A percentile compares a stretch with the other conserved stretches of the same genome.
phyloP scores from a whole-genome alignment of 768 basidiomycete genomes.

The Crucibulum laeve region DNA sequence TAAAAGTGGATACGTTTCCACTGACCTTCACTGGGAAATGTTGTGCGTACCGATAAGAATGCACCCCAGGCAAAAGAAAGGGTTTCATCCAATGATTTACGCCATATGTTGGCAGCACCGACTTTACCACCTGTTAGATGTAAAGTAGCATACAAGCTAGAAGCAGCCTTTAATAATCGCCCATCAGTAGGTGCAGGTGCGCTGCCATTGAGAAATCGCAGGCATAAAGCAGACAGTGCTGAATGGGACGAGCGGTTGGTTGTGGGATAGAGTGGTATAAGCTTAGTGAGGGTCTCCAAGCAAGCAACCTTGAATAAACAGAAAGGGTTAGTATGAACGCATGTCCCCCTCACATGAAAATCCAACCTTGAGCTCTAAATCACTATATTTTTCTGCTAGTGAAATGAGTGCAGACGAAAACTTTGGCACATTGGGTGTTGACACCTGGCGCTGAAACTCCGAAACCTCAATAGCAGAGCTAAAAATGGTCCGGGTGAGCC shows the following conservation, averaged over 20 bases:
- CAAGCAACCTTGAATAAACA: slow-evolving; percentile 33
- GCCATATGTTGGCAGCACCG: slow-evolving; percentile 67
- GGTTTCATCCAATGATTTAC: slow-evolving; percentile 69
- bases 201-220: slow-evolving; percentile 55
- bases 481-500: slow-evolving; percentile 61
- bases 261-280: slow-evolving; percentile 66
- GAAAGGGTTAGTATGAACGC: neutral
- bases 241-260: slow-evolving; percentile 53
- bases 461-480: slow-evolving; percentile 52
- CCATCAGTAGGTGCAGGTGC: slow-evolving; percentile 34
- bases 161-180: slow-evolving; percentile 41
- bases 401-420: slow-evolving; percentile 55
- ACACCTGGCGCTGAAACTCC: slow-evolving; percentile 81
- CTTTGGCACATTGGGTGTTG: slow-evolving; percentile 68
- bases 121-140: slow-evolving; percentile 79
- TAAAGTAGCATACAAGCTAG: slow-evolving; percentile 55
- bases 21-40: slow-evolving; percentile 48
- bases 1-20: neutral
- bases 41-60: slow-evolving; percentile 53
- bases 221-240: slow-evolving; percentile 46
- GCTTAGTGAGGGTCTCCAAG: slow-evolving; percentile 44
- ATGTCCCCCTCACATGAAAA: neutral
- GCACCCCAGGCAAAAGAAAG: slow-evolving; percentile 63
- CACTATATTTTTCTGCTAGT: slow-evolving; percentile 46
- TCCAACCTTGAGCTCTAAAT: slow-evolving; percentile 53